Evolutionary conservation across 2,329 filamentous ascomycete species (phyloP), one percentile per base, ranked within the genome.

Genomic region (Colletotrichum noveboracense): DNA sequence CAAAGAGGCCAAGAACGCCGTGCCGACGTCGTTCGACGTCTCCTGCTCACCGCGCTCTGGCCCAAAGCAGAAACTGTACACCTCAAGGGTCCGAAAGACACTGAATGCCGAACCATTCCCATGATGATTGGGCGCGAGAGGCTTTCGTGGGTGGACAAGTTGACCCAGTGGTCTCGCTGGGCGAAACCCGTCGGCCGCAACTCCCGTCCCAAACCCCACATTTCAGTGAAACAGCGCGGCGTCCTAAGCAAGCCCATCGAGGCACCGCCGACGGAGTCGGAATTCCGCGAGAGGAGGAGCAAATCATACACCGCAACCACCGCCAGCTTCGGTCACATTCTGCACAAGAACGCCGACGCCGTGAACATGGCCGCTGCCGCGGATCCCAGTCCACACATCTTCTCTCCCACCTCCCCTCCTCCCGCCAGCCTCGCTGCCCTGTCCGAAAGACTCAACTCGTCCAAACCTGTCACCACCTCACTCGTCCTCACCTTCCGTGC

Each of bases 261-360:
- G 21, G 56, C 66, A 4, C 60, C n/a, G n/a, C 10, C 38, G 5
- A 52, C 13, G 13, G 61, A 38, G 9, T n/a, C 36, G 7, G 32
- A 66, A 12, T n/a, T 48, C n/a, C 12, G 18, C 18, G 13, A 36
- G 34, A 36, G 36, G 4, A 75, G 66, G 66, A 71, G 74, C 66
- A 71, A 61, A 55, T 24, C 21, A 30, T 75, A 61, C 38, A 61
- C n/a, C 30, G 21, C 71, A 12, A 86, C 87, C 2, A 81, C 79
- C 4, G 89, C 89, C 13, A 83, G 84, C 4, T 92, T 92, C 78
- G 90, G 90, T 21, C 87, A 89, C 69, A 77, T 91, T 38, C 84
- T 92, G 0, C 87, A 88, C 75, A 67, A 78, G 26, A 79, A 82
- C 43, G 65, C 73, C 26, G 26, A 16, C 34, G 6, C 16, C 7